A percentile compares a stretch with the other conserved stretches of the same genome.
Conservation (phyloP, 371 early-diverging fungal genomes). For the Apophysomyces sp. region DNA sequence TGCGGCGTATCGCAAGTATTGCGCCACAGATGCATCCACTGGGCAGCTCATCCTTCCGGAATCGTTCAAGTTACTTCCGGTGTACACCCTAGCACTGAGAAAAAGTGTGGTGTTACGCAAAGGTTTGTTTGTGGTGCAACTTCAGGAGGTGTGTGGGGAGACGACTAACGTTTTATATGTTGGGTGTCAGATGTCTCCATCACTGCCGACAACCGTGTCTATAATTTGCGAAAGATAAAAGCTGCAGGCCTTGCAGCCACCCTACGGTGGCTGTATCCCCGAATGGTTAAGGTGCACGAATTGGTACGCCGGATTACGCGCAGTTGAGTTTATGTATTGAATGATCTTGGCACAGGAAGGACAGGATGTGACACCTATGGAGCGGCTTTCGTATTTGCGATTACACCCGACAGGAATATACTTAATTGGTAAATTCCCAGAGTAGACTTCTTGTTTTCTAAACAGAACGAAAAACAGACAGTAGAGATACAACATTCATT, state of each 20-base stretch:
- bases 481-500: slow-evolving; percentile 17
- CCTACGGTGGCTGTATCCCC: slow-evolving; percentile 83
- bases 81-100: slow-evolving; percentile 67
- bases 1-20: slow-evolving; percentile 90
- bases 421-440: slow-evolving; percentile 38
- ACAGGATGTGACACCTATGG: slow-evolving; percentile 27
- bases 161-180: slow-evolving; percentile 10
- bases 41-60: slow-evolving; percentile 97
- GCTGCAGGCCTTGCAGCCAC: slow-evolving; percentile 67
- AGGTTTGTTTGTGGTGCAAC: slow-evolving; percentile 32
- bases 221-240: slow-evolving; percentile 74
- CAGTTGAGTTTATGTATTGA: background rate
- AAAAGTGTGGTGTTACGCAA: slow-evolving; percentile 77
- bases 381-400: slow-evolving; percentile 78
- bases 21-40: slow-evolving; percentile 85
- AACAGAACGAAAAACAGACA: slow-evolving; percentile 11
- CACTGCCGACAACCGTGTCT: slow-evolving; percentile 75
- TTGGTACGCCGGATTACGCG: slow-evolving; percentile 4
- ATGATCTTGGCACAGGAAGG: background rate
- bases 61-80: slow-evolving; percentile 92
- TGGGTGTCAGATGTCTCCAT: slow-evolving; percentile 37
- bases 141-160: background rate
- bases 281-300: slow-evolving; percentile 52
- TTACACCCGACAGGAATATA: slow-evolving; percentile 75
- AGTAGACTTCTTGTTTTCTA: background rate